These are phyloP conservation scores for Zygoascus flipseniorum DNA, from an alignment of 805 yeast genomes.

Conservation along the genomic window DNA sequence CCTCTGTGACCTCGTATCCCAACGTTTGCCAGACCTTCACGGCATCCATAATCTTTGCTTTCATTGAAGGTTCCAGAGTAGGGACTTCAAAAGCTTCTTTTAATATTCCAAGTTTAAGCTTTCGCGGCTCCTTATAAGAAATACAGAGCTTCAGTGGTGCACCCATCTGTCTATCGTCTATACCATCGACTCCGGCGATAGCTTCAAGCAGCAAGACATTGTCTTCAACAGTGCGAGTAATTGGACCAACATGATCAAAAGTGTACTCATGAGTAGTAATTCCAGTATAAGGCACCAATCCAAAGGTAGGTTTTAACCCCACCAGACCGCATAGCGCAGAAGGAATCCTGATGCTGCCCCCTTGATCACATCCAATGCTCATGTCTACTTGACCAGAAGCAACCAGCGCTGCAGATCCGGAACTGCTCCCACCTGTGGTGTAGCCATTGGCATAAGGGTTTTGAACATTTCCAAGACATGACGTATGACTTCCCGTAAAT, in stretches of 20 bases:
- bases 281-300: slow-evolving; percentile 38
- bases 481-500: slow-evolving; percentile 29
- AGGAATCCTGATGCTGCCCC: slow-evolving; percentile 46
- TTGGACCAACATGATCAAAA: slow-evolving; percentile 34
- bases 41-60: slow-evolving; percentile 23
- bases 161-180: slow-evolving; percentile 29
- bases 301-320: slow-evolving; percentile 56
- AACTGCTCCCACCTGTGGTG: slow-evolving; percentile 44
- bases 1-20: slow-evolving; percentile 30
- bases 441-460: slow-evolving; percentile 36
- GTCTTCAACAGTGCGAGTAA: slow-evolving; percentile 30
- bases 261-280: slow-evolving; percentile 29
- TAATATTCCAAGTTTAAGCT: slow-evolving; percentile 24
- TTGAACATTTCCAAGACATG: slow-evolving; percentile 35
- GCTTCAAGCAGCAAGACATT: slow-evolving; percentile 28
- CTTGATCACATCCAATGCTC: slow-evolving; percentile 48
- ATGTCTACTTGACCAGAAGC: slow-evolving; percentile 41
- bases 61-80: slow-evolving; percentile 27
- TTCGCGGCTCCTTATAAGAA: slow-evolving; percentile 8
- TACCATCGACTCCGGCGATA: slow-evolving; percentile 31
- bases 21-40: slow-evolving; percentile 24
- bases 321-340: slow-evolving; percentile 36
- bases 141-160: slow-evolving; percentile 14
- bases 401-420: slow-evolving; percentile 49
- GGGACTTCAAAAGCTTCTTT: slow-evolving; percentile 31